A percentile compares a stretch with the other conserved stretches of the same genome.
Evolutionary conservation across 805 yeast genomes (phyloP).

Genomic region (Candida coquimbonensis): DNA sequence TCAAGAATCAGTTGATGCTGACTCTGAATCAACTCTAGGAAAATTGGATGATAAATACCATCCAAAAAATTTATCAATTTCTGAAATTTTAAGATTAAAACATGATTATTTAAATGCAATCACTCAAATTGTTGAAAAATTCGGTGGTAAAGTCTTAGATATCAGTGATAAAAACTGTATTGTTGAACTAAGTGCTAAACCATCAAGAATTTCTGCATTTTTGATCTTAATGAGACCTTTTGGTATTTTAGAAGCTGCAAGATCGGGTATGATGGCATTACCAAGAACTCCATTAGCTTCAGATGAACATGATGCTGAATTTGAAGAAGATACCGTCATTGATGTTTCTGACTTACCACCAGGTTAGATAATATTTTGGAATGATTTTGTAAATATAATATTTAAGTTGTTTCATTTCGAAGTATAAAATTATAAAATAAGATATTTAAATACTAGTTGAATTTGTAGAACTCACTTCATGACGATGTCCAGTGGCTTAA

Average conservation of each 20-base stretch:
- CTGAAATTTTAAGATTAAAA: conserved; percentile 91
- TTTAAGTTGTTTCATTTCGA: no score
- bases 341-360: conserved; percentile 93
- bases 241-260: conserved; percentile 91
- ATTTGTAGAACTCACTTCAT: no score
- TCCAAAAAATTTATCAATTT: conserved; percentile 83
- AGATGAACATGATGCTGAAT: conserved; percentile 37
- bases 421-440: no score
- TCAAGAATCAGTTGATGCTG: conserved; percentile 18
- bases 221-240: conserved; percentile 89
- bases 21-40: conserved; percentile 20
- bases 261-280: conserved; percentile 98
- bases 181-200: conserved; percentile 92
- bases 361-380: conserved; percentile 44
- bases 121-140: conserved; percentile 70
- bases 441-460: no score
- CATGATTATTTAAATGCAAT: conserved; percentile 84
- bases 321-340: conserved; percentile 54
- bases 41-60: conserved; percentile 45
- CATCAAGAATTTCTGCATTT: conserved; percentile 80
- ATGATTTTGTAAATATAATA: no score
- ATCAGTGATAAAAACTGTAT: conserved; percentile 90
- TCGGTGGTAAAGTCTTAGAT: conserved; percentile 91
- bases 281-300: conserved; percentile 72
- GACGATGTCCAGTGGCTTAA: no score